Evolutionary conservation across 805 yeast species (phyloP).

Genomic region (Maudiozyma serrabonitensis): DNA sequence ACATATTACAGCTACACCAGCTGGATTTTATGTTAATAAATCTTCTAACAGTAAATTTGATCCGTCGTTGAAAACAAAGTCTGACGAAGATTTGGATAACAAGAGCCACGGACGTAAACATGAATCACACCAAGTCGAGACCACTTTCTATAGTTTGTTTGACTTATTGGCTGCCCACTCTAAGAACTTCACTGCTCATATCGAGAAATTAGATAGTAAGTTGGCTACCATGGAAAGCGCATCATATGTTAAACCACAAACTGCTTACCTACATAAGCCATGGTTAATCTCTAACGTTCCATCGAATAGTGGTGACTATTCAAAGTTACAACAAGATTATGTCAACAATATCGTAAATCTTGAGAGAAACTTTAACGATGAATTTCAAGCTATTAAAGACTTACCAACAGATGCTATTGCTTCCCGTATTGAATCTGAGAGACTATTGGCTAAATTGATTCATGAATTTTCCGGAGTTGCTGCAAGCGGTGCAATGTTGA

Average conservation of each 20-base stretch:
- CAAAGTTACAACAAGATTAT: conserved; percentile 43
- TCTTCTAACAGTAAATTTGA: conserved; percentile 63
- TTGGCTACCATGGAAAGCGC: conserved; percentile 40
- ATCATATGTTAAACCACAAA: conserved; percentile 51
- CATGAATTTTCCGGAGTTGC: conserved; percentile 73
- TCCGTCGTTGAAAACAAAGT: conserved; percentile 36
- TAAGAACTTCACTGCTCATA: conserved; percentile 45
- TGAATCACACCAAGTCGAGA: not conserved
- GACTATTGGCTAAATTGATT: conserved; percentile 56
- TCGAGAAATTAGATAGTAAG: conserved; percentile 41
- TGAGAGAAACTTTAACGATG: conserved; percentile 82
- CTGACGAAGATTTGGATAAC: not conserved
- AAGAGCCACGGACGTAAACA: not conserved
- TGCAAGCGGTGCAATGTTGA: conserved; percentile 66
- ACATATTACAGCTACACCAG: conserved; percentile 66
- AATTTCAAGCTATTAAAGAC: conserved; percentile 74
- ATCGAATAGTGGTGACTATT: conserved; percentile 41
- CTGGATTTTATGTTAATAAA: conserved; percentile 74
- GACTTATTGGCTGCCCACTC: conserved; percentile 58
- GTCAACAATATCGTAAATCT: conserved; percentile 19
- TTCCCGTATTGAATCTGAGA: conserved; percentile 68
- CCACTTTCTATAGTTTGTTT: conserved; percentile 37
- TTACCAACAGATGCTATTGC: conserved; percentile 48
- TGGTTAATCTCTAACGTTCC: conserved; percentile 47
- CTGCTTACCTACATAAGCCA: conserved; percentile 54